Base-by-base conservation (phyloP, 1,284 basidiomycete genomes). In the Ganoderma leucocontextum region DNA sequence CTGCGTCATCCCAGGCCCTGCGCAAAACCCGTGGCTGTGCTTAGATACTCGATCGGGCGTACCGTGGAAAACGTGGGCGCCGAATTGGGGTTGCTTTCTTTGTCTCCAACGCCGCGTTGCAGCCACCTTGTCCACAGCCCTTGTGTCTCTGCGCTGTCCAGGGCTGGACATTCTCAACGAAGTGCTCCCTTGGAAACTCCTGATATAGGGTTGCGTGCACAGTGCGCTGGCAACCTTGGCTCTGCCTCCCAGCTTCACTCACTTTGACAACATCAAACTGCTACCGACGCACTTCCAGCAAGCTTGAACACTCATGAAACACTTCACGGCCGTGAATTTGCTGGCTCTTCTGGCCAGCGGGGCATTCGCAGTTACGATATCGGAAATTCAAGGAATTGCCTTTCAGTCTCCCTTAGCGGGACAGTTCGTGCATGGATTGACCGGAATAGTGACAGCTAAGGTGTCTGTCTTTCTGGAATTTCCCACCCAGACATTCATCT, bases 371-470 rank as follows among this genome's bases (percentile, higher is more conserved):
- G 61, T 72, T 4, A 73, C 65, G 39, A 79, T 88, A 15, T 77
- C 84, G 22, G 86, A 87, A 36, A 86, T 89, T 35, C 86, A 90
- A 78, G 89, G 89, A 12, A 63, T 75, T 29, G 78, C 84, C 1
- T 90, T 84, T 72, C 79, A 79, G 69, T 89, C 87, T 12, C 85
- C 88, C 55, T 78, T 85, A 19, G 75, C 72, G 39, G 86, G 86
- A 0, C 80, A 87, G 70, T 79, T 76, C 9, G 85, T 91, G 6
- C 71, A 80, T 13, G 82, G 84, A 74, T 79, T 89, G 19, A 84
- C 82, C 39, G 89, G 87, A 19, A 70, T 87, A 5, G 87, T 89
- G 0, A 86, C 86, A 6, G 87, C 87, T 1, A 88, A 87, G 80
- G 86, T 87, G 73, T 57, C 47, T 12, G 77, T 67, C 29, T 38